Conservation (phyloP, 1,139 yeast species). For the Kurtzmaniella quercitrusa region DNA sequence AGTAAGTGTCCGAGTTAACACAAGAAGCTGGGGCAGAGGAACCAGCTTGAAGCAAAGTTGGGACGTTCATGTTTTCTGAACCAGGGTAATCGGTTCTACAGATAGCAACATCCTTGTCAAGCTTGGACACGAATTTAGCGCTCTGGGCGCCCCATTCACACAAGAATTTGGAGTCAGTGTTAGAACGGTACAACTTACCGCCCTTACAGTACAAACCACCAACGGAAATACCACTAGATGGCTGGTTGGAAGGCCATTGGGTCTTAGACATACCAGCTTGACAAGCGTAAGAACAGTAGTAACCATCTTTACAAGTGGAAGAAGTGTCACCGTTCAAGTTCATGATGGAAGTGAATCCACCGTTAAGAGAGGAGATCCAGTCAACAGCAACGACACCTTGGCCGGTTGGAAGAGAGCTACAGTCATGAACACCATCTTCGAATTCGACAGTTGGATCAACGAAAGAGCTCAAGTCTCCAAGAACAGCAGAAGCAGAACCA, state of each 20-base stretch:
- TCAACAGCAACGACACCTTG: conserved; percentile 68
- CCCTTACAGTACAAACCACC: conserved; percentile 72
- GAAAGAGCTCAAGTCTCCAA: conserved; percentile 56
- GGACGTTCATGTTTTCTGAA: conserved; percentile 82
- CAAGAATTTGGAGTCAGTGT: conserved; percentile 52
- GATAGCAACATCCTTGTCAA: conserved; percentile 59
- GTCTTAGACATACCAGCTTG: conserved; percentile 90
- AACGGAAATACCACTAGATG: conserved; percentile 68
- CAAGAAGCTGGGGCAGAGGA: conserved; percentile 55
- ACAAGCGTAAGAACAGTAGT: conserved; percentile 82
- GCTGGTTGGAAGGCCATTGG: conserved; percentile 77
- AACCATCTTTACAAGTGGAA: conserved; percentile 65
- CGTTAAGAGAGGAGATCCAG: conserved; percentile 48
- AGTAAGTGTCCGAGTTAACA: conserved; percentile 61
- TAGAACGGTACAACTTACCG: conserved; percentile 68
- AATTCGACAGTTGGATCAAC: conserved; percentile 50
- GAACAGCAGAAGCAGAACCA: conserved; percentile 21
- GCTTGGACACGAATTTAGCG: conserved; percentile 56
- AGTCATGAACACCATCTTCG: conserved; percentile 59
- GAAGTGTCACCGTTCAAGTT: conserved; percentile 62
- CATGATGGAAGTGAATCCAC: conserved; percentile 75
- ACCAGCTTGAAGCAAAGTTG: conserved; percentile 67
- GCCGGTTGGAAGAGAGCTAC: conserved; percentile 63
- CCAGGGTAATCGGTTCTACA: conserved; percentile 91
- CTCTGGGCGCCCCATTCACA: conserved; percentile 75